Conservation (phyloP, 192 early-diverging fungal species). For the Umbelopsis ramanniana region DNA sequence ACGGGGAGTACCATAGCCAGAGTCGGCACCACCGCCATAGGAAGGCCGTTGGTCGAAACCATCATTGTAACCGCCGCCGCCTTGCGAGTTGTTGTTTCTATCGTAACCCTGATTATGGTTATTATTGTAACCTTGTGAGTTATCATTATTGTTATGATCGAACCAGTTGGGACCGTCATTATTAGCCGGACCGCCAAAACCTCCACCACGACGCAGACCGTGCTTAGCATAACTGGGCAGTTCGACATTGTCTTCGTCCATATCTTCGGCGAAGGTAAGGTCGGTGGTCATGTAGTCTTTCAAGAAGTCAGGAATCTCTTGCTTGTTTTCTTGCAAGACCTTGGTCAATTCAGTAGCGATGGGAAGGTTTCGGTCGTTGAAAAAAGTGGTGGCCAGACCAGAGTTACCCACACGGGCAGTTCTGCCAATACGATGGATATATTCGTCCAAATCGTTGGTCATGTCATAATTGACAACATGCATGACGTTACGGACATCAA, state of each 20-base stretch:
- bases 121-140: slow-evolving; percentile 23
- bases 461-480: slow-evolving; percentile 85
- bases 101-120: too few relatives aligned
- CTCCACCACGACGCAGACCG: slow-evolving; percentile 34
- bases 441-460: slow-evolving; percentile 76
- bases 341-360: slow-evolving; percentile 55
- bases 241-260: slow-evolving; percentile 38
- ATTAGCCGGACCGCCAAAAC: slow-evolving; percentile 14
- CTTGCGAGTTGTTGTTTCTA: too few relatives aligned
- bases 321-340: slow-evolving; percentile 56
- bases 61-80: too few relatives aligned
- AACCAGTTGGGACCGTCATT: slow-evolving; percentile 31
- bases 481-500: slow-evolving; percentile 78
- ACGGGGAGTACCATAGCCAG: slow-evolving; percentile 17
- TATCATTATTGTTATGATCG: slow-evolving; percentile 8
- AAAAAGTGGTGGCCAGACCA: slow-evolving; percentile 61
- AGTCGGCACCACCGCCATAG: neutral
- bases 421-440: slow-evolving; percentile 76
- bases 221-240: slow-evolving; percentile 41
- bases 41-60: slow-evolving; percentile 24
- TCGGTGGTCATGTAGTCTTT: slow-evolving; percentile 29
- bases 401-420: slow-evolving; percentile 67
- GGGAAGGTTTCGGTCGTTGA: slow-evolving; percentile 41
- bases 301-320: slow-evolving; percentile 65
- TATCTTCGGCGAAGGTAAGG: slow-evolving; percentile 40